Base-by-base conservation (phyloP, 305 asterid species). In the Fraxinus dipetala region DNA sequence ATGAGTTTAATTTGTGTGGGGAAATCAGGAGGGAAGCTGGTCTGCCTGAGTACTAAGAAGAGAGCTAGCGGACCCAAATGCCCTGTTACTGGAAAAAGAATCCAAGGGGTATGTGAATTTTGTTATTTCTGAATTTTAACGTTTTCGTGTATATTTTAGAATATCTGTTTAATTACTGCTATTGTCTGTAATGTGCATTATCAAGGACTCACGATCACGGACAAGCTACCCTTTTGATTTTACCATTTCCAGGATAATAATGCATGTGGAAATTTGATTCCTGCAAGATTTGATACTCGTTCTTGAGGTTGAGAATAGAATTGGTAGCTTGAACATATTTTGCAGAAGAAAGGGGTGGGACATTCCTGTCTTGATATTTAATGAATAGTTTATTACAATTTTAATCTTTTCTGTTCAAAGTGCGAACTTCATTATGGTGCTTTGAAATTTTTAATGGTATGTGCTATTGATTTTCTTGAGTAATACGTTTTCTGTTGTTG, bases 31-130 rank as follows among this genome's bases (percentile, higher is more conserved):
- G 97, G 97, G 72, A 94, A 93, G 83, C 89, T 93, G 59, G 89
- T 92, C 38, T 93, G 91, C 67, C 98, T 93, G 91, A 90, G 76
- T 79, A 91, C 94, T 43, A 93, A 93, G 89, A 93, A 94, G 93
- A 90, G 97, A 76, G 94, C 97, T 5, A 93, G 97, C 28, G 97
- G 97, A 32, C 98, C 97, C 45, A 94, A 91, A 83, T 94, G 98
- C 72, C 95, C 98, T 10, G 97, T 94, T 76, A 93, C 97, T 69
- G 97, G 97, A 28, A 93, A 91, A 88, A 92, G 97, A 82, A 94
- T 94, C 83, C 97, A 94, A 89, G 97, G 98, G 97, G 94, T 93
- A 91, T 72, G 59, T 69, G 59, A 84, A 11, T 54, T 56, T 77
- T 43, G 8, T 16, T 40, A 40, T 40, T 2, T 38, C 45, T 40